These are phyloP conservation scores for Russula emetica DNA, from an alignment of 768 basidiomycete genomes.

Conservation along the genomic window DNA sequence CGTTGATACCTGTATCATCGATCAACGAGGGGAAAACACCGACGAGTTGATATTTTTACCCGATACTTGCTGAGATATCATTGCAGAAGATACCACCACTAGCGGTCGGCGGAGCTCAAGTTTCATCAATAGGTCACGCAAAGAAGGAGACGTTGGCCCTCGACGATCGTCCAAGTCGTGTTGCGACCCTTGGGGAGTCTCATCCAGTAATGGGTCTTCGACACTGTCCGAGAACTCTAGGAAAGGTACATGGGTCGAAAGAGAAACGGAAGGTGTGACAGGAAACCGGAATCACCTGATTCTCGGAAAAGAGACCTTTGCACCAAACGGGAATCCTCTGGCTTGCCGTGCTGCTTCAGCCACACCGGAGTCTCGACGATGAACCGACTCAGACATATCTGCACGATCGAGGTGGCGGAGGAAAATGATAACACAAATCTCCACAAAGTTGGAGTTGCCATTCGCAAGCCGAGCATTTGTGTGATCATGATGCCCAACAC, in stretches of 20 bases:
- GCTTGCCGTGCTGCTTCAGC: conserved; percentile 48
- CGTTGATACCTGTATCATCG: conserved; percentile 60
- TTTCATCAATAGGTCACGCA: conserved; percentile 47
- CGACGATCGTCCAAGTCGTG: conserved; percentile 32
- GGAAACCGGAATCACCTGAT: conserved; percentile 19
- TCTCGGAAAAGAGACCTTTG: conserved; percentile 43
- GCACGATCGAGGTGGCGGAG: conserved; percentile 47
- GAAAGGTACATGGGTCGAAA: conserved; percentile 31
- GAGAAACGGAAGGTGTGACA: neutral
- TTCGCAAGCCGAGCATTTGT: conserved; percentile 66
- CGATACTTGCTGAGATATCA: conserved; percentile 76
- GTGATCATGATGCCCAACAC: conserved; percentile 86
- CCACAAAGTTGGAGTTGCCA: conserved; percentile 70
- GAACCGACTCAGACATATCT: conserved; percentile 50
- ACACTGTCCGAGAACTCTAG: conserved; percentile 6
- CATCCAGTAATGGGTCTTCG: conserved; percentile 28
- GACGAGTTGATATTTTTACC: conserved; percentile 35
- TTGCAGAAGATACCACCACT: conserved; percentile 60
- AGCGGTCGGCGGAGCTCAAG: conserved; percentile 59
- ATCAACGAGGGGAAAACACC: neutral
- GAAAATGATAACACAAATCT: conserved; percentile 67
- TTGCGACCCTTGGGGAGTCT: conserved; percentile 29
- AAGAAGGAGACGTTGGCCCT: conserved; percentile 38
- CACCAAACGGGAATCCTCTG: conserved; percentile 46
- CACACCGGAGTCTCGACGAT: conserved; percentile 73